Evolutionary conservation across 257 asterid genomes (phyloP).

Genomic region (Rubia yunnanensis): DNA sequence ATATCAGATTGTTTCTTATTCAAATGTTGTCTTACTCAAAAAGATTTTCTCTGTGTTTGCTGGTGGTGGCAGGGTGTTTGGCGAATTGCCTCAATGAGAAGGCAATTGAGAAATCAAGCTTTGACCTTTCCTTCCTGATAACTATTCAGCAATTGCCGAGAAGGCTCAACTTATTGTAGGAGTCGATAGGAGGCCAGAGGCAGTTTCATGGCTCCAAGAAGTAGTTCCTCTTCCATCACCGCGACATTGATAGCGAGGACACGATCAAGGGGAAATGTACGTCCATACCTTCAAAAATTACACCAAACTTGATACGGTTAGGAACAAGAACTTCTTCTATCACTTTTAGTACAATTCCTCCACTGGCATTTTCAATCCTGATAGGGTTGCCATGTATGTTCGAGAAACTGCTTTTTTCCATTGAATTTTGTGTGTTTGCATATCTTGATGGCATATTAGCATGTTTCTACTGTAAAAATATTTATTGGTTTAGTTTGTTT

Average conservation of each 20-base stretch:
- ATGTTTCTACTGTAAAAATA: background rate
- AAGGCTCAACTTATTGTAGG: no score
- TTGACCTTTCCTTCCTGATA: no score
- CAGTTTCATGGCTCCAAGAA: conserved; percentile 91
- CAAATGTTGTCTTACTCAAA: no score
- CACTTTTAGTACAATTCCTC: conserved; percentile 86
- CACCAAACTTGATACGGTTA: conserved; percentile 84
- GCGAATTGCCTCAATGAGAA: no score
- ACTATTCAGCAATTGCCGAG: no score
- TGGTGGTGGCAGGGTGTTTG: no score
- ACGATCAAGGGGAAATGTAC: conserved; percentile 81
- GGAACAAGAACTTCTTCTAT: conserved; percentile 83
- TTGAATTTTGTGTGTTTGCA: background rate
- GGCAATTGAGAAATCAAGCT: no score
- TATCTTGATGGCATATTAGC: background rate
- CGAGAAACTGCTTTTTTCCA: background rate
- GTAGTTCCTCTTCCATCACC: conserved; percentile 81
- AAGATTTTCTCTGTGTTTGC: no score
- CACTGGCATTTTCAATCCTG: conserved; percentile 89
- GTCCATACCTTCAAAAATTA: conserved; percentile 77
- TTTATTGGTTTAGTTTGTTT: background rate
- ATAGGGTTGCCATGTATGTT: conserved; percentile 90
- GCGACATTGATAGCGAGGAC: conserved; percentile 79
- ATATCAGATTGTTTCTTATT: no score
- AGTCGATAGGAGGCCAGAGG: conserved; percentile 87